Percentiles rank a stretch among this genome's conserved stretches.
Evolutionary conservation across 208 protist species (phyloP).

Genomic region (Acanthamoeba sp.): DNA sequence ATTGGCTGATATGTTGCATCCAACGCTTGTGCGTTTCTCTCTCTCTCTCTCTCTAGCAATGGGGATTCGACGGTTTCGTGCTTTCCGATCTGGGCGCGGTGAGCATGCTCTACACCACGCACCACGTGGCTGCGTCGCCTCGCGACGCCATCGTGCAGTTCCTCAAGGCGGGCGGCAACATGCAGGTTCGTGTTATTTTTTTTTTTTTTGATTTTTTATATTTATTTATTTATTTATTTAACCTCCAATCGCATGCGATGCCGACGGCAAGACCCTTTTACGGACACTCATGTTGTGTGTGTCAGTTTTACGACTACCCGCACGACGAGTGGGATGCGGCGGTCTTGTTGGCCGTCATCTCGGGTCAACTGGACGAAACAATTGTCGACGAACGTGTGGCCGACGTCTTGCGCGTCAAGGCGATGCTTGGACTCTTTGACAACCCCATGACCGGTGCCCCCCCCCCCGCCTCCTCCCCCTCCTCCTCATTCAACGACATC

Average conservation of each 20-base stretch:
- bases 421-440: slow-evolving; percentile 22
- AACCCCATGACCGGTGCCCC: neutral
- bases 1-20: no score
- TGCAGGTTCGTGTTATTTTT: neutral
- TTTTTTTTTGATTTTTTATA: no score
- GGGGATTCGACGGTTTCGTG: slow-evolving; percentile 39
- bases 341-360: neutral
- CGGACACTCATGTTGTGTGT: neutral
- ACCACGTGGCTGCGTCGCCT: neutral
- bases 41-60: no score
- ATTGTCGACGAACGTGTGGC: neutral
- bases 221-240: no score
- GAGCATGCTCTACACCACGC: neutral
- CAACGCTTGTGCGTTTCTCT: no score
- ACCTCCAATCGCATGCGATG: neutral
- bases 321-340: neutral
- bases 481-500: no score
- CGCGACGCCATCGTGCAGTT: neutral
- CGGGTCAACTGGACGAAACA: neutral
- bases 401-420: slow-evolving; percentile 19
- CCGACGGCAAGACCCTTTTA: neutral
- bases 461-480: neutral
- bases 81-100: neutral
- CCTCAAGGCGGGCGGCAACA: neutral
- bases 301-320: slow-evolving; percentile 16